Conservation (phyloP, 148 eudicot species). For the Rhododendron mucronatum region DNA sequence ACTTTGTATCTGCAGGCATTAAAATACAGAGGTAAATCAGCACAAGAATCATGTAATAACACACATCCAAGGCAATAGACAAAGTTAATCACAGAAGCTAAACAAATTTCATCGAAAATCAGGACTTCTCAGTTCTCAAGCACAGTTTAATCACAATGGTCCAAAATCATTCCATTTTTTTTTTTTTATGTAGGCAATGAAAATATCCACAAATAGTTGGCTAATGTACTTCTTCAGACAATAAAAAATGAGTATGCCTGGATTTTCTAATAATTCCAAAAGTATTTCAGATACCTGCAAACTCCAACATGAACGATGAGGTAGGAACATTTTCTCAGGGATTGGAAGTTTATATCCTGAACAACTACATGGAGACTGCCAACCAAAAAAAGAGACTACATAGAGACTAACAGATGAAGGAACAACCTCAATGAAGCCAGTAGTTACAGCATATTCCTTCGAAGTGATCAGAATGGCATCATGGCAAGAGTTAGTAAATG, state of each 20-base stretch:
- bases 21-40: neutral
- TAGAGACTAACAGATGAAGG: neutral
- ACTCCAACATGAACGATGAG: neutral
- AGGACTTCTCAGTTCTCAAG: neutral
- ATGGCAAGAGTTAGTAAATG: neutral
- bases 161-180: neutral
- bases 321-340: neutral
- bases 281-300: neutral
- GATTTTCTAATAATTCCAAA: neutral
- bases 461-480: neutral
- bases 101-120: neutral
- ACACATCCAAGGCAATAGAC: neutral
- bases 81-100: neutral
- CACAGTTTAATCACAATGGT: neutral
- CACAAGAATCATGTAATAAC: neutral
- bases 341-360: neutral
- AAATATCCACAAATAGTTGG: neutral
- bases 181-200: neutral
- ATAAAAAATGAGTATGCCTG: neutral
- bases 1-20: constrained; percentile 45
- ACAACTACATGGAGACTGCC: neutral
- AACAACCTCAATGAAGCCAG: neutral
- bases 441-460: neutral
- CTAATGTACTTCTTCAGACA: neutral
- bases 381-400: neutral